These are phyloP conservation scores for Tolypocladium nubicola DNA, from an alignment of 2,329 filamentous ascomycete genomes.

Conservation along the genomic window DNA sequence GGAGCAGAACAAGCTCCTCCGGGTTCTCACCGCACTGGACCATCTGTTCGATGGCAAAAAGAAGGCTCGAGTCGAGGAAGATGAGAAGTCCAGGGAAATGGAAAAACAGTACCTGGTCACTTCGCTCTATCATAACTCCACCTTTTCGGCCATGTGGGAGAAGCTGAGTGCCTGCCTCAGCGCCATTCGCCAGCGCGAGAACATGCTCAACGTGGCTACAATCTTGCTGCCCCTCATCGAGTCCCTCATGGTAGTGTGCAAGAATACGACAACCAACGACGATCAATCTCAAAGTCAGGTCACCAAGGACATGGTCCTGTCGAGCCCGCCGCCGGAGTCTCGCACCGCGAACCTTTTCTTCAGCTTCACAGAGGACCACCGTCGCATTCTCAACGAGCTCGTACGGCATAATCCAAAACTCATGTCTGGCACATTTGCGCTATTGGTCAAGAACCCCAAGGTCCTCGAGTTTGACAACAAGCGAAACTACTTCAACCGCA, in stretches of 20 bases:
- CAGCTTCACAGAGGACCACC: conserved; percentile 93
- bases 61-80: conserved; percentile 37
- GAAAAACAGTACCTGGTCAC: conserved; percentile 79
- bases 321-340: conserved; percentile 65
- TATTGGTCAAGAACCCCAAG: conserved; percentile 96
- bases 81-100: conserved; percentile 40
- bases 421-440: conserved; percentile 95
- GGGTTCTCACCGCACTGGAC: conserved; percentile 86
- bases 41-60: conserved; percentile 86
- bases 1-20: conserved; percentile 89
- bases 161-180: conserved; percentile 82
- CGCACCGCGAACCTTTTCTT: conserved; percentile 90
- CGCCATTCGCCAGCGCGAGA: conserved; percentile 82
- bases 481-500: conserved; percentile 95
- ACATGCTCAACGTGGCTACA: conserved; percentile 93
- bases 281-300: conserved; percentile 38
- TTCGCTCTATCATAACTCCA: conserved; percentile 80
- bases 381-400: conserved; percentile 94
- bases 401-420: conserved; percentile 94
- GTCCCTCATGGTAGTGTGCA: conserved; percentile 97
- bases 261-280: conserved; percentile 81
- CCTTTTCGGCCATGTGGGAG: conserved; percentile 84
- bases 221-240: conserved; percentile 92
- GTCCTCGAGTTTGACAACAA: conserved; percentile 99
- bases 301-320: conserved; percentile 58